Evolutionary conservation across 768 basidiomycete genomes (phyloP).

Genomic region (Suillus luteus): DNA sequence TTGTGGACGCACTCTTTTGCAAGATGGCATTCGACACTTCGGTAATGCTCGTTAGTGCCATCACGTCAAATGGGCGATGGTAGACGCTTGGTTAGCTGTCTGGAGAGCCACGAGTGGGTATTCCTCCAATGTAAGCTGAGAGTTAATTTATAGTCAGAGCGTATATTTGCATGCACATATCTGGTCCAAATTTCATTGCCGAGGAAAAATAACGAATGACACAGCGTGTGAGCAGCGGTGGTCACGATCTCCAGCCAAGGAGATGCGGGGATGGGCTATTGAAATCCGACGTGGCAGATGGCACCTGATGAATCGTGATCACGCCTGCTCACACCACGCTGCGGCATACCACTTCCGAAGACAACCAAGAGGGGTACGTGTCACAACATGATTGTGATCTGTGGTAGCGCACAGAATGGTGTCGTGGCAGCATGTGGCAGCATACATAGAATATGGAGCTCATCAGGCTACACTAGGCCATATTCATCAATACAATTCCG

Average conservation of each 20-base stretch:
- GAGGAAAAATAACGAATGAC: background rate
- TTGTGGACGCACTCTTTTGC: conserved; percentile 19
- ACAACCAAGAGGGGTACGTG: background rate
- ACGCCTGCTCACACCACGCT: background rate
- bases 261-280: background rate
- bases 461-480: background rate
- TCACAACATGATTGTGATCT: background rate
- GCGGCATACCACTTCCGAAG: background rate
- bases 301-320: background rate
- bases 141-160: background rate
- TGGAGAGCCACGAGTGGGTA: background rate
- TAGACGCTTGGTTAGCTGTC: background rate
- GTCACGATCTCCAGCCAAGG: background rate
- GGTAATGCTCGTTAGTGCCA: conserved; percentile 15
- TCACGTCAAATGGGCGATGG: background rate
- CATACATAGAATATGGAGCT: background rate
- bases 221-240: background rate
- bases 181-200: background rate
- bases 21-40: background rate
- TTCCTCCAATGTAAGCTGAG: background rate
- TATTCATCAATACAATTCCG: background rate
- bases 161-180: background rate
- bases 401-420: background rate
- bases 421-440: conserved; percentile 8
- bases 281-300: conserved; percentile 2